Base-by-base conservation (phyloP, 495 filamentous ascomycete genomes). In the Penicillium bialowiezense region DNA sequence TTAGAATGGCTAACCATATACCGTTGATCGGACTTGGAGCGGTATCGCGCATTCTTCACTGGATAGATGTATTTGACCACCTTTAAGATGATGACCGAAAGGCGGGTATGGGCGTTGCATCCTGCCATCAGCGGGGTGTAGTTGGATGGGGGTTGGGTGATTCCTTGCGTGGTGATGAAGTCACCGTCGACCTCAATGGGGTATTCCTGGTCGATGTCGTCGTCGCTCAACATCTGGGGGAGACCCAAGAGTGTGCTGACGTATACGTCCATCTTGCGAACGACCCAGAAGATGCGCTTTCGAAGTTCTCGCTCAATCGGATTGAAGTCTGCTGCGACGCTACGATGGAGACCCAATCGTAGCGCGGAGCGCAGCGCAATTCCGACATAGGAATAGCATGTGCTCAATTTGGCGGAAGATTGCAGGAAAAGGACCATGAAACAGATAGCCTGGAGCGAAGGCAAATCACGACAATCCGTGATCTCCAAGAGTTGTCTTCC, bases 361-460 rank as follows among this genome's bases (percentile, higher is more conserved):
- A 96, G 65, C 14, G 90, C 84, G 7, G 91, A 92, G 32, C 90
- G 84, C 19, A 96, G 74, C 12, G 90, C 91, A 51, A 97, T 90
- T 17, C 91, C 92, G 41, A 97, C 79, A 67, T 93, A 95, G 0
- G 91, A 88, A 65, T 96, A 97, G 64, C 92, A 97, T 17, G 88
- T 93, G 57, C 88, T 92, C 44, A 97, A 73, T 59, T 93, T 91
- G 6, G 91, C 89, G 13, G 93, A 90, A 0, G 87, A 89, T 50
- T 97, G 92, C 1, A 97, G 75, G 62, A 96, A 97, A 1, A 96
- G 71, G 34, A 96, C 87, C 87, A 96, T 95, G 71, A 90, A 95
- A 20, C 95, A 73, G 21, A 97, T 81, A 1, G 88, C 86, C 62
- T 97, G 91, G 13, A 97, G 74, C 2, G 90, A 90, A 10, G 70